Base-by-base conservation (phyloP, 768 basidiomycete genomes). In the Trametes maxima region DNA sequence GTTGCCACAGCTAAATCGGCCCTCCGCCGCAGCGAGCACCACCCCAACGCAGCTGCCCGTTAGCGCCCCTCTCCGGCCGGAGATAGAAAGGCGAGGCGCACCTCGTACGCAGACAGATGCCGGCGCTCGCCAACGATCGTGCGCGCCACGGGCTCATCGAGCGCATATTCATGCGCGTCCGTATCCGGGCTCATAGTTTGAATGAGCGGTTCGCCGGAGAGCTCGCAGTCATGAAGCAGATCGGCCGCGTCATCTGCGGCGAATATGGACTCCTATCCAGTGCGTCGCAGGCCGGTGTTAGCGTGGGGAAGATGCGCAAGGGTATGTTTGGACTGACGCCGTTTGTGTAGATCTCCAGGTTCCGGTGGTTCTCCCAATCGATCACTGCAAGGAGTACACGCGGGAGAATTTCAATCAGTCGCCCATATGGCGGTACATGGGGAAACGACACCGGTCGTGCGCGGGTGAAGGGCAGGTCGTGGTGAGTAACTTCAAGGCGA, bases 321-420 rank as follows among this genome's bases (percentile, higher is more conserved):
- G 45, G n/a, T 13, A 33, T 33, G 28, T 33, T 33, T 33, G 28
- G 28, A 67, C 67, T 36, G 25, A 72, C 70, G 40, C 60, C 66
- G 45, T 60, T 70, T 3, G 74, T 64, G 54, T 70, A 70, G 3
- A 89, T 76, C 60, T 82, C 80, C 6, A 64, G 59, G 67, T 88
- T 85, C 24, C 85, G 78, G 44, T 80, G 71, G 0, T 85, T 83
- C 40, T 78, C 74, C 89, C 89, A 93, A 56, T 89, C 84, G 54
- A 92, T 79, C 21, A 92, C 91, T 89, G 54, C 44, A 12, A 12
- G n/a, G 36, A 3, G 28, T 33, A 33, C 28, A 33, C 33, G 50
- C 24, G 49, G 28, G 39, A 53, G 59, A 36, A 44, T 12, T 6
- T 22, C 14, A 4, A n/a, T 47, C 22, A 24, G 46, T 22, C 46